phyloP scores from a whole-genome alignment of 768 basidiomycete genomes.

The Pisolithus microcarpus region DNA sequence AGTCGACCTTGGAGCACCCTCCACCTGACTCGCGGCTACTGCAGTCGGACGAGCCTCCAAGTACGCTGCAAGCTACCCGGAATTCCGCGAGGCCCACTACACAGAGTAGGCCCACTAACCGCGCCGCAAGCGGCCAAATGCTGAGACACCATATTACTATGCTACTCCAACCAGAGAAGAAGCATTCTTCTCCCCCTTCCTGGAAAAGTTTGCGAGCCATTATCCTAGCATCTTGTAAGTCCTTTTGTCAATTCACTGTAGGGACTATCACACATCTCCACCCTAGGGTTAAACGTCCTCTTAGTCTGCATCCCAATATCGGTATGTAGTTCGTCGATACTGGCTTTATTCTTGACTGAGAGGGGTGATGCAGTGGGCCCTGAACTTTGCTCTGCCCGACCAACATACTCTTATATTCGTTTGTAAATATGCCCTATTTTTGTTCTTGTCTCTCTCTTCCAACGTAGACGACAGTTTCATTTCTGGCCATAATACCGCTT shows the following conservation, averaged over 20 bases:
- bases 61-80: constrained; percentile 6
- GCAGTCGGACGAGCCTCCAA: not conserved
- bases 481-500: constrained; percentile 77
- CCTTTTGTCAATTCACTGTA: not conserved
- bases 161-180: constrained; percentile 33
- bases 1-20: not conserved
- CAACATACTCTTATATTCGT: constrained; percentile 63
- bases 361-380: constrained; percentile 55
- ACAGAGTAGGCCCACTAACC: not conserved
- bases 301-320: constrained; percentile 68
- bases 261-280: constrained; percentile 1
- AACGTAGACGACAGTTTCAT: constrained; percentile 45
- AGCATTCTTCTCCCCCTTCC: constrained; percentile 36
- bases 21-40: not conserved
- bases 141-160: constrained; percentile 5
- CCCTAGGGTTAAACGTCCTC: constrained; percentile 61
- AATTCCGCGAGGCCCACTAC: constrained; percentile 1
- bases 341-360: not conserved
- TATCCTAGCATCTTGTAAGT: constrained; percentile 51
- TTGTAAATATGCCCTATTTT: constrained; percentile 40
- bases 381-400: constrained; percentile 50
- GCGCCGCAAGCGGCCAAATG: no score
- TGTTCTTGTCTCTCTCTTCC: not conserved
- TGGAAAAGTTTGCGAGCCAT: constrained; percentile 47
- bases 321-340: constrained; percentile 27